Evolutionary conservation across 768 basidiomycete species (phyloP).

Genomic region (Russula sp.): DNA sequence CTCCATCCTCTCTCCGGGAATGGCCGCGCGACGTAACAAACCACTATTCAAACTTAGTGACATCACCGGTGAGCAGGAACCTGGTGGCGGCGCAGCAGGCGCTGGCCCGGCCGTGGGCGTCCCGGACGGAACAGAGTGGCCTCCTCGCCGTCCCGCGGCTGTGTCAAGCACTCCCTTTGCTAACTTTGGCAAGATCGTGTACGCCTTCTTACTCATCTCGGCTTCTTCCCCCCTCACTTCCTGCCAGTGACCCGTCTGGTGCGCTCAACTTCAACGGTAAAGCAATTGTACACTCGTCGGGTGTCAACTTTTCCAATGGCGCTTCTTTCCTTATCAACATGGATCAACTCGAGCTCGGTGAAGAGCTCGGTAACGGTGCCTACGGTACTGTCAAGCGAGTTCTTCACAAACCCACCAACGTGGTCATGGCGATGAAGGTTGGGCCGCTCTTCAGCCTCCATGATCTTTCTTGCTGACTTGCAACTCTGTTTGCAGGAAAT

Average conservation of each 20-base stretch:
- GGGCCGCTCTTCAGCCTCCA: slow-evolving; percentile 25
- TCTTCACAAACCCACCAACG: slow-evolving; percentile 89
- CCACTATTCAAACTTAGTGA: slow-evolving; percentile 63
- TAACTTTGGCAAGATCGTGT: slow-evolving; percentile 94
- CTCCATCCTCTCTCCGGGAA: slow-evolving; percentile 39
- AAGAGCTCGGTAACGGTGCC: slow-evolving; percentile 94
- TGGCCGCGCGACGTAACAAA: slow-evolving; percentile 45
- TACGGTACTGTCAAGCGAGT: slow-evolving; percentile 98
- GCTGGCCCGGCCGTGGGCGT: slow-evolving; percentile 72
- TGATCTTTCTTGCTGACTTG: not conserved
- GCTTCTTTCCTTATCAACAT: slow-evolving; percentile 92
- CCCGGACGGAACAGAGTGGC: slow-evolving; percentile 44
- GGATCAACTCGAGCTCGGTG: slow-evolving; percentile 84
- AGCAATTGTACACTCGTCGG: slow-evolving; percentile 85
- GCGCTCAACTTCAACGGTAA: slow-evolving; percentile 91
- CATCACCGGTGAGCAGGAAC: slow-evolving; percentile 45
- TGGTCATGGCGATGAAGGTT: slow-evolving; percentile 99
- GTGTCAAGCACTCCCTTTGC: slow-evolving; percentile 77
- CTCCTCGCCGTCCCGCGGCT: slow-evolving; percentile 30
- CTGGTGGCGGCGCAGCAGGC: slow-evolving; percentile 53
- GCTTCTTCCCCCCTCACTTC: not conserved
- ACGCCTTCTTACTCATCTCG: slow-evolving; percentile 38
- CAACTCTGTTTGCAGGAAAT: slow-evolving; percentile 69
- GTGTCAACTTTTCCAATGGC: slow-evolving; percentile 87
- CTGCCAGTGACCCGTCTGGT: slow-evolving; percentile 86